These are phyloP conservation scores for Xylaria sp. DNA, from an alignment of 2,329 filamentous ascomycete genomes.

Conservation along the genomic window DNA sequence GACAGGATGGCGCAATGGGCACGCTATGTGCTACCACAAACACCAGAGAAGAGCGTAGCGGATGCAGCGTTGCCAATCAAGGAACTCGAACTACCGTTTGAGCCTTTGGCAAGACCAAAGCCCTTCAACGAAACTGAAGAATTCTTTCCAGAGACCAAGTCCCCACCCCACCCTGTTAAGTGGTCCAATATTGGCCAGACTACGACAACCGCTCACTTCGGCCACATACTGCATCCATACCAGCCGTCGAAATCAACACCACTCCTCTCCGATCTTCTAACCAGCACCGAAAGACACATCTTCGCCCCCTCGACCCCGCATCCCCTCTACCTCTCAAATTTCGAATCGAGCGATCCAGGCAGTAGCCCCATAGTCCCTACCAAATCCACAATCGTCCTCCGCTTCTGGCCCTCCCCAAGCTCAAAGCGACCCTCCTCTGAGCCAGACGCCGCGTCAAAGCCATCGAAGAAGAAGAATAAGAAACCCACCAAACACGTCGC, in stretches of 20 bases:
- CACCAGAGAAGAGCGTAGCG: slow-evolving; percentile 6
- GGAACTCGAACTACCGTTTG: slow-evolving; percentile 40
- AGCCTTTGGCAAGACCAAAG: slow-evolving; percentile 27
- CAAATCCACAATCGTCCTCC: slow-evolving; percentile 56
- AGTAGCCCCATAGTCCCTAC: slow-evolving; percentile 40
- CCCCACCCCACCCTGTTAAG: slow-evolving; percentile 36
- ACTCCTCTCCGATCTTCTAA: slow-evolving; percentile 34
- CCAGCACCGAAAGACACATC: slow-evolving; percentile 48
- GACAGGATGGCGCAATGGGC: slow-evolving; percentile 52
- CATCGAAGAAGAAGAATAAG: slow-evolving; percentile 21
- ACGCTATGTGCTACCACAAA: slow-evolving; percentile 46
- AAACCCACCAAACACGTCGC: neutral
- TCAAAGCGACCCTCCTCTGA: slow-evolving; percentile 6
- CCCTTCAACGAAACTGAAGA: neutral
- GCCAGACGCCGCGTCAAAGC: neutral
- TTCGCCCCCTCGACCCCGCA: slow-evolving; percentile 61
- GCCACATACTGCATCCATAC: slow-evolving; percentile 57
- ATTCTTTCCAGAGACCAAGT: slow-evolving; percentile 14
- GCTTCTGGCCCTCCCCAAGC: slow-evolving; percentile 56
- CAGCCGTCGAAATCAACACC: slow-evolving; percentile 23
- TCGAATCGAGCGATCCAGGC: slow-evolving; percentile 44
- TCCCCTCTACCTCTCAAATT: slow-evolving; percentile 56
- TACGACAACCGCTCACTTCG: slow-evolving; percentile 60
- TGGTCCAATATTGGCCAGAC: slow-evolving; percentile 43
- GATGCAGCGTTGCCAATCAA: slow-evolving; percentile 21